Percentiles rank a stretch among this genome's conserved stretches.
phyloP scores from a whole-genome alignment of 164 flowering plant species.

The Malania oleifera region DNA sequence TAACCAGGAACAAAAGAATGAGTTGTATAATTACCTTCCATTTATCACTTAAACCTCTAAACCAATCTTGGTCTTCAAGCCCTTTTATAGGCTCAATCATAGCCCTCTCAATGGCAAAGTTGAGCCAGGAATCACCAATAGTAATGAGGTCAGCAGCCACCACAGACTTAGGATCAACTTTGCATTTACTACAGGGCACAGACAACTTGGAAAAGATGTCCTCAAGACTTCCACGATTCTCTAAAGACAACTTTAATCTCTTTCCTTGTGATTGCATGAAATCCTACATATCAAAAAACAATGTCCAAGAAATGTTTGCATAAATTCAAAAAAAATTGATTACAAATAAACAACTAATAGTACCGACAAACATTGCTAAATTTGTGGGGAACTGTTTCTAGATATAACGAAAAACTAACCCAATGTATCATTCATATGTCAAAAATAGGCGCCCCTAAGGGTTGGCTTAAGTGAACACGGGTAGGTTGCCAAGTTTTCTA shows the following conservation, averaged over 20 bases:
- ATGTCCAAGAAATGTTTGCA: neutral
- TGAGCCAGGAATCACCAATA: slow-evolving; percentile 90
- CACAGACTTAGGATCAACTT: slow-evolving; percentile 39
- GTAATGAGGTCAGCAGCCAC: slow-evolving; percentile 76
- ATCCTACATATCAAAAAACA: slow-evolving; percentile 38
- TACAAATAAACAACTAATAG: too few relatives aligned
- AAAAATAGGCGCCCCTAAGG: too few relatives aligned
- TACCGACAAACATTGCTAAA: too few relatives aligned
- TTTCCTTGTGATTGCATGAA: slow-evolving; percentile 79
- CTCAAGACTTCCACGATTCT: slow-evolving; percentile 50
- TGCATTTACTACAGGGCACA: slow-evolving; percentile 28
- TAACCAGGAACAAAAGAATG: neutral
- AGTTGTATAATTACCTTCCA: slow-evolving; percentile 66
- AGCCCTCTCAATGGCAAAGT: slow-evolving; percentile 47
- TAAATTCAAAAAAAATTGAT: neutral
- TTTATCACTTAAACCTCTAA: slow-evolving; percentile 48
- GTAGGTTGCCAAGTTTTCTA: too few relatives aligned
- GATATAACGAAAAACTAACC: too few relatives aligned
- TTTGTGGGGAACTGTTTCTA: too few relatives aligned
- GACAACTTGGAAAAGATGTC: slow-evolving; percentile 62
- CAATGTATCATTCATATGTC: too few relatives aligned
- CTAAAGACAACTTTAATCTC: slow-evolving; percentile 42
- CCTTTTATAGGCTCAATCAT: slow-evolving; percentile 67
- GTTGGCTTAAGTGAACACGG: too few relatives aligned
- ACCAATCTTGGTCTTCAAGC: slow-evolving; percentile 80